Conservation (phyloP, 2,329 filamentous ascomycete species). For the Sarocladium brachiariae region DNA sequence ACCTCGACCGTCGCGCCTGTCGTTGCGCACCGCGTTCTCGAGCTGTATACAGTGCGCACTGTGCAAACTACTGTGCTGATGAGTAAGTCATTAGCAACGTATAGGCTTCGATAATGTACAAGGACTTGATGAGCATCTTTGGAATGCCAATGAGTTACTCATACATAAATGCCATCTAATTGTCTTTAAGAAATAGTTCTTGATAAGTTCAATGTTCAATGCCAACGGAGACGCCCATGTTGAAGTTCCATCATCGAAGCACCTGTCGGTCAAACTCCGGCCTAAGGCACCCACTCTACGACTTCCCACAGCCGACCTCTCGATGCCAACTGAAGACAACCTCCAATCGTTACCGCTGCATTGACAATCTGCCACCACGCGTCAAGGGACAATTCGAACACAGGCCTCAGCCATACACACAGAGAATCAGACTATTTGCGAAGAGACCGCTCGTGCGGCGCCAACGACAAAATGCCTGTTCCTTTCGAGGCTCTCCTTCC, state of each 20-base stretch:
- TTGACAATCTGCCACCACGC: slow-evolving; percentile 15
- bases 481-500: slow-evolving; percentile 59
- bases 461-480: slow-evolving; percentile 44
- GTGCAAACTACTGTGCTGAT: neutral
- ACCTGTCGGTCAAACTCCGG: no score
- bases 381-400: slow-evolving; percentile 19
- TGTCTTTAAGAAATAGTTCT: no score
- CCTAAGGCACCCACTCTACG: slow-evolving; percentile 21
- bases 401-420: slow-evolving; percentile 9
- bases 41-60: slow-evolving; percentile 2
- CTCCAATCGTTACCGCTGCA: slow-evolving; percentile 12
- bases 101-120: no score
- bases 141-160: no score
- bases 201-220: no score
- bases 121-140: no score
- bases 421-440: slow-evolving; percentile 8
- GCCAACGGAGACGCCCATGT: no score
- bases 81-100: no score
- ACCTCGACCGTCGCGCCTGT: slow-evolving; percentile 1
- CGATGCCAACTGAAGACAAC: slow-evolving; percentile 4
- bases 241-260: no score
- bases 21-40: slow-evolving; percentile 7
- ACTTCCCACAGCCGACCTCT: slow-evolving; percentile 13
- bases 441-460: slow-evolving; percentile 26
- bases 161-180: no score